phyloP scores from a whole-genome alignment of 495 filamentous ascomycete genomes.

The Hypoxylon lenormandii region DNA sequence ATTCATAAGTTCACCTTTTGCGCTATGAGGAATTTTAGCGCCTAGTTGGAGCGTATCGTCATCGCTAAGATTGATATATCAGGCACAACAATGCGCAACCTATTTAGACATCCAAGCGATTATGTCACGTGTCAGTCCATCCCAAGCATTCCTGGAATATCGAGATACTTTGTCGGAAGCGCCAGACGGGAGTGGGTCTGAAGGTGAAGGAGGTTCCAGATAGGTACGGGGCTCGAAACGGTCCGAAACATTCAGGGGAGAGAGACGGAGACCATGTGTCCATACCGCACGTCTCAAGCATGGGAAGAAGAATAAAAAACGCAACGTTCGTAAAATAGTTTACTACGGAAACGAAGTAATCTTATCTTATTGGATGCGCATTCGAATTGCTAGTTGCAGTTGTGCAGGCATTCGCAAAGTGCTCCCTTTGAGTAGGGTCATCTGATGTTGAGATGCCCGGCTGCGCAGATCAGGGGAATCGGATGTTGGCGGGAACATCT shows the following conservation, averaged over 20 bases:
- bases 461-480: constrained; percentile 51
- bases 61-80: neutral
- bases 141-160: neutral
- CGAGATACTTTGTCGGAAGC: constrained; percentile 10
- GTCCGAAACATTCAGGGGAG: constrained; percentile 45
- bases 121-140: neutral
- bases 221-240: constrained; percentile 43
- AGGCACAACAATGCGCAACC: neutral
- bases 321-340: constrained; percentile 27
- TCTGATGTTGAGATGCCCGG: constrained; percentile 39
- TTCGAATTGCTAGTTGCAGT: constrained; percentile 13
- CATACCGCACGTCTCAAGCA: constrained; percentile 38
- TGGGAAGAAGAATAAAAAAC: constrained; percentile 7
- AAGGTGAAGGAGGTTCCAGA: constrained; percentile 18
- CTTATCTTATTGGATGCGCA: constrained; percentile 25
- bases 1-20: neutral
- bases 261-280: constrained; percentile 38
- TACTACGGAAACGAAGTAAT: constrained; percentile 28
- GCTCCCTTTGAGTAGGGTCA: constrained; percentile 16
- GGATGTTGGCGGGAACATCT: constrained; percentile 44
- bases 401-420: constrained; percentile 23
- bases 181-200: constrained; percentile 30
- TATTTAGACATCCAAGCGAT: neutral
- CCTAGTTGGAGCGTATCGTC: neutral
- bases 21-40: neutral